phyloP scores from a whole-genome alignment of 108 stramenopile genomes.

The Nitzschia putrida region DNA sequence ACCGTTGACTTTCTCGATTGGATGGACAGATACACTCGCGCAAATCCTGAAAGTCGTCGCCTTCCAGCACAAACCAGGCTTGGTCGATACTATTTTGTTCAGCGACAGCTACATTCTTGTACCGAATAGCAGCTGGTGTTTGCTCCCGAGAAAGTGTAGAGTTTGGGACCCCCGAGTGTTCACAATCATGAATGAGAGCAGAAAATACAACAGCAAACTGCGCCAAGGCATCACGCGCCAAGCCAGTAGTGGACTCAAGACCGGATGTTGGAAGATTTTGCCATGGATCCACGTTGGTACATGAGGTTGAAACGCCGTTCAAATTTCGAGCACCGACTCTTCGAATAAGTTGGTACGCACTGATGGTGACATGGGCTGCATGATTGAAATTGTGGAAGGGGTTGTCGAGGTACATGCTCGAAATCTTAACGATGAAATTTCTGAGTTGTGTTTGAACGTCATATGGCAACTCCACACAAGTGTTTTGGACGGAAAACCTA shows the following conservation, averaged over 20 bases:
- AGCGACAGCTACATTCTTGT: slow-evolving; percentile 34
- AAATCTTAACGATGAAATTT: slow-evolving; percentile 18
- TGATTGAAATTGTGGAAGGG: slow-evolving; percentile 34
- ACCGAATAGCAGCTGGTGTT: slow-evolving; percentile 38
- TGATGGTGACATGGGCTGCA: slow-evolving; percentile 32
- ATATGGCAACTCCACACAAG: not conserved
- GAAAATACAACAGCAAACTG: slow-evolving; percentile 60
- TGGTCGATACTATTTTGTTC: slow-evolving; percentile 37
- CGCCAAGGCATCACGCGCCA: slow-evolving; percentile 51
- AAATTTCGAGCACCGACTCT: slow-evolving; percentile 22
- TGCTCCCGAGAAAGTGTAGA: slow-evolving; percentile 36
- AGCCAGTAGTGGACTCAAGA: not conserved
- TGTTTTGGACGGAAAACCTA: not conserved
- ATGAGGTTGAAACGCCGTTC: not conserved
- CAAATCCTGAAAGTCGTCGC: slow-evolving; percentile 27
- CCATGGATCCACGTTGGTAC: not conserved
- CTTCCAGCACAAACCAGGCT: slow-evolving; percentile 40
- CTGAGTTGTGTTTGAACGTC: slow-evolving; percentile 17
- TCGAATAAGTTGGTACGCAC: slow-evolving; percentile 21
- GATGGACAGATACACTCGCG: slow-evolving; percentile 23
- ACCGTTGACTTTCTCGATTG: slow-evolving; percentile 20
- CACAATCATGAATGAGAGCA: slow-evolving; percentile 70
- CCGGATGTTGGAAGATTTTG: not conserved
- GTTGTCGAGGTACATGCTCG: slow-evolving; percentile 22
- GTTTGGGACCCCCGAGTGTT: slow-evolving; percentile 47